phyloP scores from a whole-genome alignment of 2,329 filamentous ascomycete species.

The Paradendryphiella salina region DNA sequence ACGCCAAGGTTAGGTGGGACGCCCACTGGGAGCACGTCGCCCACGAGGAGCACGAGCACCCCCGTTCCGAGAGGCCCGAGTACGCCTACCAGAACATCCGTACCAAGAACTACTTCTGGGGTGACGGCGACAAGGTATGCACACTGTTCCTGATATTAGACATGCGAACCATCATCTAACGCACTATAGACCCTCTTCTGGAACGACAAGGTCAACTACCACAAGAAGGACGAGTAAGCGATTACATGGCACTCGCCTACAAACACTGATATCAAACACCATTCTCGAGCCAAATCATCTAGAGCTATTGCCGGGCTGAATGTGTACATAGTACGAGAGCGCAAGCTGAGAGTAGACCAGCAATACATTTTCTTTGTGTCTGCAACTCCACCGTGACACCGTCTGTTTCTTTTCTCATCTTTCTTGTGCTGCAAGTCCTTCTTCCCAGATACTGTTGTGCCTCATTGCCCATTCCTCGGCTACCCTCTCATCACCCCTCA shows the following conservation, averaged over 20 bases:
- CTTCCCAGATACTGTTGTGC: constrained; percentile 43
- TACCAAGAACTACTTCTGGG: constrained; percentile 93
- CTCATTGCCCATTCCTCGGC: constrained; percentile 46
- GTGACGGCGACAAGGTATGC: constrained; percentile 88
- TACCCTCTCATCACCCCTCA: constrained; percentile 54
- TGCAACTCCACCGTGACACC: constrained; percentile 7
- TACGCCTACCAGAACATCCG: constrained; percentile 99
- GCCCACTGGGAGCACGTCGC: constrained; percentile 97
- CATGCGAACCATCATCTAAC: constrained; percentile 4
- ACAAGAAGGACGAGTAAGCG: constrained; percentile 76
- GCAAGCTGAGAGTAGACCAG: constrained; percentile 29
- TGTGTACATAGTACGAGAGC: constrained; percentile 33
- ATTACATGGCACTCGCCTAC: constrained; percentile 7
- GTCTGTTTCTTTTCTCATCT: background rate
- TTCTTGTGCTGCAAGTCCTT: constrained; percentile 16
- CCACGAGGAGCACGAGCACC: constrained; percentile 62
- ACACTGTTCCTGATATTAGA: background rate
- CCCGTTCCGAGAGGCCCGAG: constrained; percentile 86
- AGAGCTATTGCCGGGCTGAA: constrained; percentile 7
- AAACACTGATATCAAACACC: constrained; percentile 6
- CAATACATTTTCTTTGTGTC: constrained; percentile 42
- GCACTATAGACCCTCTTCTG: constrained; percentile 63
- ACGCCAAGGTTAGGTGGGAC: constrained; percentile 89
- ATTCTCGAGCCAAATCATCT: constrained; percentile 4
- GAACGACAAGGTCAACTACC: constrained; percentile 95